Evolutionary conservation across 75 land plant species (phyloP), one percentile per base, ranked within the genome.

Genomic region (Pseudotsuga menziesii): DNA sequence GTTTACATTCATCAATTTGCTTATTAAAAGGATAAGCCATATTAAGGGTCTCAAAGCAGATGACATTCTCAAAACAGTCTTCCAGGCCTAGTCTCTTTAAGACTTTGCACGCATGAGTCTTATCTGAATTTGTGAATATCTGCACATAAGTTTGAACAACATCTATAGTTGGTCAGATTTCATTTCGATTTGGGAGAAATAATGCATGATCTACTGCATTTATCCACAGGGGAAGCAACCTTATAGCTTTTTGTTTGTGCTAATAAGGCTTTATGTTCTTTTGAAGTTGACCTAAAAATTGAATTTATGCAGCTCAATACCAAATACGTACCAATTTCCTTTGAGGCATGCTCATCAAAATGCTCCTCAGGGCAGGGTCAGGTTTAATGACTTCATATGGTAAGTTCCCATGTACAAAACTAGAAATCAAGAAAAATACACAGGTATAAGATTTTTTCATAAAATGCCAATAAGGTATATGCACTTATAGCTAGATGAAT

Each of bases 361-460:
- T 69, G 74, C 66, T 82, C 9, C 86, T 75, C 5, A 94, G 86
- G 14, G 77, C 86, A 22, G 79, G 75, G 70, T 94, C 88, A 3
- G 89, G 91, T 60, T 83, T 77, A 83, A 94, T 76, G 61, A 75
- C 8, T 8, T 94, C 83, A 73, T 92, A 92, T 35, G 98, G 98
- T 32, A 94, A 73, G 56, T 83, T 79, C 35, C 97, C 94, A 80
- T 92, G 94, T 76, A 92, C 94, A 80, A 81, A 90, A 77, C 94
- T 90, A 27, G 16, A 78, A 22, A 54, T 26, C 13, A 25, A 25
- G 27, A 17, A 56, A 55, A 78, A 8, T n/a, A 19, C 16, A 16
- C 48, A 41, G 32, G 58, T 75, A 56, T 39, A 48, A 77, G 26
- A 64, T 64, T 58, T 60, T 39, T 19, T 15, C 5, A 2, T 14